These are phyloP conservation scores for Leishmania turanica DNA, from an alignment of 208 protist species.

Conservation along the genomic window DNA sequence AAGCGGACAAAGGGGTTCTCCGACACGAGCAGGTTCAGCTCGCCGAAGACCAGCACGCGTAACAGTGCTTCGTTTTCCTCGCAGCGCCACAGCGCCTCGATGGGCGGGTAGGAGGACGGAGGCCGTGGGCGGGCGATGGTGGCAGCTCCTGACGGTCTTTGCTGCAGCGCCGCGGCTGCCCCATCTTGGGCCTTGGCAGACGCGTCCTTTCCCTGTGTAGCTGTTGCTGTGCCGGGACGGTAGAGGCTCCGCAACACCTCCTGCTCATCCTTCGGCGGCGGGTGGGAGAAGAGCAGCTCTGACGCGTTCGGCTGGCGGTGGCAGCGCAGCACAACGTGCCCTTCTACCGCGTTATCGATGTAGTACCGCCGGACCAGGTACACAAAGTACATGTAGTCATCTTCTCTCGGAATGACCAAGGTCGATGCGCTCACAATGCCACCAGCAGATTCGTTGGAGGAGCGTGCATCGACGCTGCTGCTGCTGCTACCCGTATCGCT, in stretches of 20 bases:
- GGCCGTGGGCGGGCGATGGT: conserved; percentile 24
- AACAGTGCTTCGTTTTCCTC: conserved; percentile 80
- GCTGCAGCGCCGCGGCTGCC: background rate
- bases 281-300: conserved; percentile 77
- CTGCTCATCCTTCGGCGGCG: conserved; percentile 76
- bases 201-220: background rate
- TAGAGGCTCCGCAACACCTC: conserved; percentile 51
- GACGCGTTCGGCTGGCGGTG: conserved; percentile 60
- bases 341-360: conserved; percentile 85
- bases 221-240: background rate
- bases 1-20: conserved; percentile 86
- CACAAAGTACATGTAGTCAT: conserved; percentile 75
- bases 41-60: conserved; percentile 83
- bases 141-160: background rate
- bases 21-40: conserved; percentile 85
- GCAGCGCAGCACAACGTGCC: conserved; percentile 86
- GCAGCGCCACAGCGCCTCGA: conserved; percentile 76
- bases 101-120: conserved; percentile 62
- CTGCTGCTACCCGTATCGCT: background rate
- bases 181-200: background rate
- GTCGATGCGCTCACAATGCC: conserved; percentile 4
- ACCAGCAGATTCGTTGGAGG: background rate
- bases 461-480: background rate
- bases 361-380: conserved; percentile 83
- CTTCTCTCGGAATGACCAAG: conserved; percentile 42